Base-by-base conservation (phyloP, 768 basidiomycete genomes). In the Pholiota molesta region DNA sequence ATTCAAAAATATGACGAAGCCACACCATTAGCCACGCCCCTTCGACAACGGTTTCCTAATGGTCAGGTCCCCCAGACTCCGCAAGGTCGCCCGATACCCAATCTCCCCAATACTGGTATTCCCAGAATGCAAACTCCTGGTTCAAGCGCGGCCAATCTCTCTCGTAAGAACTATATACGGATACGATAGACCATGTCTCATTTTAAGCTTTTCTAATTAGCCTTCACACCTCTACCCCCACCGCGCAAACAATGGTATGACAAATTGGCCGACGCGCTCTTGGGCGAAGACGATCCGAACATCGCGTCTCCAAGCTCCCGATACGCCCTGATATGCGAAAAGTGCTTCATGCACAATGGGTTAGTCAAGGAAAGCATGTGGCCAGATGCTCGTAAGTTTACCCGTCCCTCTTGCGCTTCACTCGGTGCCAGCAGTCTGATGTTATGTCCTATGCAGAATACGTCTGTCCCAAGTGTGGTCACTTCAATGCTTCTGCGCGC, bases 261-360 rank as follows among this genome's bases (percentile, higher is more conserved):
- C 77, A 91, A 90, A 67, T 71, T 96, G 26, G 95, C 94, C 0
- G 95, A 96, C 71, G 90, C 89, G 3, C 78, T 97, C 47, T 80
- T 96, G 2, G 94, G 94, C 17, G 92, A 93, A 55, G 91, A 91
- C 52, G 89, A 91, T 59, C 68, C 73, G 33, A 64, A 63, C 4
- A 65, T 73, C 23, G 77, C 75, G 29, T 77, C 83, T 63, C 83
- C 68, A 68, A 79, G 72, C 72, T 85, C 70, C 35, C 82, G 83
- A 59, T 97, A 93, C 67, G 95, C 95, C 2, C 83, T 96, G 53
- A 95, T 97, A 52, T 97, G 95, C 74, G 87, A 88, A 66, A 87
- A 86, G 63, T 97, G 95, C 70, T 96, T 91, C 69, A 76, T 86
- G 21, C 95, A 96, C 71, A 97, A 97, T 63, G 95, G 95, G 3